Conservation (phyloP, 495 filamentous ascomycete genomes). For the Neurospora sp. region DNA sequence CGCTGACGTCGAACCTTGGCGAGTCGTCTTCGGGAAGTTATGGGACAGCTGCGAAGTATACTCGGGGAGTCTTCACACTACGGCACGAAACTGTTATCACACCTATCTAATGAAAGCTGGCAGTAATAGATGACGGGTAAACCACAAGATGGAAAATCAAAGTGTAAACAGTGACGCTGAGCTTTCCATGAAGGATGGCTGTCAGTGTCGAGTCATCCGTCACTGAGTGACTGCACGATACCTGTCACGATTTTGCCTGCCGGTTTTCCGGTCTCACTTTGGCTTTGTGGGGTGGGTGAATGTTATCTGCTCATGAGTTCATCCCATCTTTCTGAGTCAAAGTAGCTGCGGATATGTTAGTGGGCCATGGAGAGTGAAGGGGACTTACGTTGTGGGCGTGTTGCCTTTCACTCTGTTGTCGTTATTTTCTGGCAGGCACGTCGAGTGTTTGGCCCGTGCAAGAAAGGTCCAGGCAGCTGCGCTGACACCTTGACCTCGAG, state of each 20-base stretch:
- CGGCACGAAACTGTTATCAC: not conserved
- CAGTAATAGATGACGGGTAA: not conserved
- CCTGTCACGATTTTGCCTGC: not conserved
- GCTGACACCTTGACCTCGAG: not conserved
- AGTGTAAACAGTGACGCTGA: not conserved
- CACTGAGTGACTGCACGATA: not conserved
- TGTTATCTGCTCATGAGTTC: not conserved
- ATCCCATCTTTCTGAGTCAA: not conserved
- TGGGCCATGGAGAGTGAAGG: not conserved
- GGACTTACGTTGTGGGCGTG: not conserved
- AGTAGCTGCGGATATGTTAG: not conserved
- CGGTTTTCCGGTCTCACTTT: not conserved
- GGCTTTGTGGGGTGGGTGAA: not conserved
- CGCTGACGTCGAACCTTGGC: not conserved
- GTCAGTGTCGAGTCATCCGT: not conserved
- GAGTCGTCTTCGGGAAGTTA: not conserved
- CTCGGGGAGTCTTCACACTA: not conserved
- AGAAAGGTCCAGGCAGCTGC: not conserved
- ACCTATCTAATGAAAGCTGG: not conserved
- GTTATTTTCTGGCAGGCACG: not conserved
- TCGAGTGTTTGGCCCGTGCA: not conserved
- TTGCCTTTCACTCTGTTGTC: not conserved
- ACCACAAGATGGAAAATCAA: not conserved
- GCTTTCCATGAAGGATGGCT: not conserved
- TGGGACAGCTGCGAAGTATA: not conserved